Percentiles rank a stretch among this genome's conserved stretches.
Conservation (phyloP, 2,329 filamentous ascomycete species). For the Penicillium nordicum region DNA sequence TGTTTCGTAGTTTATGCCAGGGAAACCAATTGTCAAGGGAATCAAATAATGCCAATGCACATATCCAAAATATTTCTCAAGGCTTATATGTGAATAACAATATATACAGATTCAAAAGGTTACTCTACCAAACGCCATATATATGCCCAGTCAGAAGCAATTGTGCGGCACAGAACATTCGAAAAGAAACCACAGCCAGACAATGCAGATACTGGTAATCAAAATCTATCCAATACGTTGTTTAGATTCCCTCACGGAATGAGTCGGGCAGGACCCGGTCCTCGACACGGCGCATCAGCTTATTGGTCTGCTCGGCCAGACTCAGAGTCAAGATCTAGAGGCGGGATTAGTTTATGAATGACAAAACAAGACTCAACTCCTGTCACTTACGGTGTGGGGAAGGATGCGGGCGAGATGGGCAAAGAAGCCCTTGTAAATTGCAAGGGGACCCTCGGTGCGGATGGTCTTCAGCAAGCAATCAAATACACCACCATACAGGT, state of each 20-base stretch:
- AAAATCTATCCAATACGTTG: not conserved
- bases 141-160: not conserved
- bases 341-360: conserved; percentile 19
- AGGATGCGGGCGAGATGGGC: conserved; percentile 91
- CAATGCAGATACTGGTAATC: not conserved
- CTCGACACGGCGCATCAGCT: conserved; percentile 79
- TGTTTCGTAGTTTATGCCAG: not conserved
- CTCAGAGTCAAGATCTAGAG: conserved; percentile 77
- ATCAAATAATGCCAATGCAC: not conserved
- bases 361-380: not conserved
- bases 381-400: conserved; percentile 69
- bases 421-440: conserved; percentile 96
- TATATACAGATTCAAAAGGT: conserved; percentile 1
- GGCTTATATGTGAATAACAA: not conserved
- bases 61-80: not conserved
- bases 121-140: conserved; percentile 6
- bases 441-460: conserved; percentile 82
- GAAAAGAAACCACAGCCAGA: conserved; percentile 2
- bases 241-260: conserved; percentile 47
- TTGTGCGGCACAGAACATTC: not conserved
- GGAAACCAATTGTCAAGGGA: not conserved
- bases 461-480: conserved; percentile 91
- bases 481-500: conserved; percentile 89
- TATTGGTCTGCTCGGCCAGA: conserved; percentile 95
- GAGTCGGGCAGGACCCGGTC: conserved; percentile 51